Base-by-base conservation (phyloP, 805 yeast genomes). In the Teunomyces tritomae region DNA sequence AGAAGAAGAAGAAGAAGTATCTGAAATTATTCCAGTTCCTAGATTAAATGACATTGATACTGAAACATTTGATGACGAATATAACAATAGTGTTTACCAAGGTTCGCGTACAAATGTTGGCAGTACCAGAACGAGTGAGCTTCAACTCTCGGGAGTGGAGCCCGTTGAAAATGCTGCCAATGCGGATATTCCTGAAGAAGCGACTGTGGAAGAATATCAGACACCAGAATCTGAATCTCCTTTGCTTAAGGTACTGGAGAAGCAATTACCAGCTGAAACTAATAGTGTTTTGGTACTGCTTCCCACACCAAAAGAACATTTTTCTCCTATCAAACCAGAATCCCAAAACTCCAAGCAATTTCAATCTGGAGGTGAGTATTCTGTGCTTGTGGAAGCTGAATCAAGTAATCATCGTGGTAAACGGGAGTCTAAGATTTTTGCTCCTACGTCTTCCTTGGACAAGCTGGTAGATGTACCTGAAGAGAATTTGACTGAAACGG, bases 11-110 rank as follows among this genome's bases (percentile, higher is more conserved):
- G 24, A 20, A 20, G 24, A 4, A 6, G 6, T 20, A 1, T 37
- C 40, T 24, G 28, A 37, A 37, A n/a, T 11, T 8, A 45, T 45
- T 30, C 47, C 44, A 7, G 47, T 45, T 37, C 47, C 47, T 6
- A n/a, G 9, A 8, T 40, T 41, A 9, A 28, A 34, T 13, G 48
- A 33, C 6, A 29, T 41, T 10, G 48, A 40, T 6, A 32, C 24
- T 16, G 33, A 30, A 10, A 24, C 20, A 8, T 41, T 36, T 24
- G 47, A 44, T 14, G 39, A 34, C 11, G 28, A 20, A 6, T 24
- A 34, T 17, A 40, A 28, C 24, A 27, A 11, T 20, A 28, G 28
- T 17, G 48, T 42, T 17, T 20, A n/a, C 13, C 35, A 16, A 13
- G 36, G 11, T 10, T 32, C 34, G 8, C 34, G 34, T 4, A 32